phyloP scores from a whole-genome alignment of 2,329 filamentous ascomycete genomes.

The Ascochyta viciae-villosae region DNA sequence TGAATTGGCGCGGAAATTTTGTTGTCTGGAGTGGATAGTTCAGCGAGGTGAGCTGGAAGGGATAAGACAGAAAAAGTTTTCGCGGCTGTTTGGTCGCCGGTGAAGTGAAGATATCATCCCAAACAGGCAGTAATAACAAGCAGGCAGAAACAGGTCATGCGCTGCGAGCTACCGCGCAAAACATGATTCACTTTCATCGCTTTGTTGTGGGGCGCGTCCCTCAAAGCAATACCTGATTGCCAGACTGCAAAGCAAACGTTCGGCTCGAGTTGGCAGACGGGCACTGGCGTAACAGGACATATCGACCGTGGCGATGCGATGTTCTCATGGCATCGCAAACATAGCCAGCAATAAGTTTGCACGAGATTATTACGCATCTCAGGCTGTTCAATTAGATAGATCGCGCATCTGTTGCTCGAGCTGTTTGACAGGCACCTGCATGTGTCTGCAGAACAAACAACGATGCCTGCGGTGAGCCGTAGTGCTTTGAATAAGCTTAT shows the following conservation, averaged over 20 bases:
- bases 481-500: too few species aligned
- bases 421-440: too few species aligned
- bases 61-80: neutral
- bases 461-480: too few species aligned
- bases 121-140: slow-evolving; percentile 1
- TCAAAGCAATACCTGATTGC: neutral
- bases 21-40: neutral
- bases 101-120: slow-evolving; percentile 6
- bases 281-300: too few species aligned
- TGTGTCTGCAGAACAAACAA: too few species aligned
- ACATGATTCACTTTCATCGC: neutral
- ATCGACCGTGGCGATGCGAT: too few species aligned
- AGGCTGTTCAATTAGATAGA: too few species aligned
- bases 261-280: neutral
- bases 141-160: neutral
- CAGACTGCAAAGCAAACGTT: neutral
- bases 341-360: too few species aligned
- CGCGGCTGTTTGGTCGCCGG: neutral
- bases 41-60: neutral
- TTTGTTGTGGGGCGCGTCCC: neutral
- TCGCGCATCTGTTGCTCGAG: too few species aligned
- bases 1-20: neutral
- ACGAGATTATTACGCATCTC: too few species aligned
- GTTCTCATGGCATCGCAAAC: too few species aligned
- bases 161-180: neutral